Conservation (phyloP, 2,329 filamentous ascomycete species). For the Penicillium palitans region DNA sequence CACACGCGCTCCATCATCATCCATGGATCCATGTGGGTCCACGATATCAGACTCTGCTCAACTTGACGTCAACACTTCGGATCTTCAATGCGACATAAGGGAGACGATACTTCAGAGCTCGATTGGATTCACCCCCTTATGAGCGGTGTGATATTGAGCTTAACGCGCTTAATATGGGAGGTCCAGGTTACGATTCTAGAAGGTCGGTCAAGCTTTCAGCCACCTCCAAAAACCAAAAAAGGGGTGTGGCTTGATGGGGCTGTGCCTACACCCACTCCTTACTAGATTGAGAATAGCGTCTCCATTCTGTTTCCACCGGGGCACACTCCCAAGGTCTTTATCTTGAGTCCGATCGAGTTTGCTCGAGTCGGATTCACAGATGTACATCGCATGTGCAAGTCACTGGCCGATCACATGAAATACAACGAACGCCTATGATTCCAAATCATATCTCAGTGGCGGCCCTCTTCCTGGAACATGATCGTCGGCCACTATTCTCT, state of each 20-base stretch:
- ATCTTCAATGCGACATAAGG: background rate
- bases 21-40: slow-evolving; percentile 5
- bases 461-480: background rate
- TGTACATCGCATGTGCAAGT: background rate
- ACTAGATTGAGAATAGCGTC: background rate
- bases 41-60: slow-evolving; percentile 13
- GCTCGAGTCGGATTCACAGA: background rate
- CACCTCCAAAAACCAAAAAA: background rate
- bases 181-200: background rate
- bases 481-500: background rate
- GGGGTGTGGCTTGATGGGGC: slow-evolving; percentile 9
- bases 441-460: background rate
- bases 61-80: slow-evolving; percentile 17
- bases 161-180: background rate
- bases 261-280: background rate
- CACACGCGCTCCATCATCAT: slow-evolving; percentile 18
- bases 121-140: background rate
- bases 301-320: background rate
- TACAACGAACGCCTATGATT: background rate
- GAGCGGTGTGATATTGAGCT: background rate
- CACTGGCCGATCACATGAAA: background rate
- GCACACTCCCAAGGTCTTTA: background rate
- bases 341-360: background rate
- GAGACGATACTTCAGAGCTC: background rate
- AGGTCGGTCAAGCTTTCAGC: slow-evolving; percentile 1